Base-by-base conservation (phyloP, 768 basidiomycete genomes). In the Hygrocybe coccinea region DNA sequence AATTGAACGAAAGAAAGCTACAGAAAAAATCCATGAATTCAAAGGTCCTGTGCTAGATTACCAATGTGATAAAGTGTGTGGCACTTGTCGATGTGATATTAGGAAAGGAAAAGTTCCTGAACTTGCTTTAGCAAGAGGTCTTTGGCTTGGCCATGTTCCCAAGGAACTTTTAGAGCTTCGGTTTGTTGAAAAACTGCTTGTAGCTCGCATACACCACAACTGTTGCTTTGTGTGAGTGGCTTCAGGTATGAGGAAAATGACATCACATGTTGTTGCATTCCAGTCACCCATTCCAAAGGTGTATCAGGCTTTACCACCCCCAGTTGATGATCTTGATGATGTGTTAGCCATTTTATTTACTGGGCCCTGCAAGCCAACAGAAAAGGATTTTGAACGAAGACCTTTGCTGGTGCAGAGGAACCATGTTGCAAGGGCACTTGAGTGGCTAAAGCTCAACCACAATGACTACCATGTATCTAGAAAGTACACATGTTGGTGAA, bases 401-500 rank as follows among this genome's bases (percentile, higher is more conserved):
- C 67, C 74, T 0, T 61, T 74, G 19, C 54, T 73, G 3, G 73
- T 76, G 0, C 44, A 69, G 5, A 15, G 60, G 3, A 56, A 63
- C 1, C 54, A 41, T 19, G 67, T 73, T 1, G 19, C 34, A 3
- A n/a, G 50, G 2, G 72, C 74, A 0, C 44, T 75, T 0, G 59
- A 70, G 19, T 74, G 72, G 72, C 57, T 74, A 1, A 67, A 62
- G 19, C 55, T 67, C 3, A 74, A 73, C 50, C 69, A 74, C 53
- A 6, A 34, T 1, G 68, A 65, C 47, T 74, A 74, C 54, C 25
- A 43, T 48, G 22, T 74, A 71, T 56, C 35, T 74, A 3, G 72
- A 75, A 53, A 48, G 55, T 50, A 29, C 48, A 3, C 69, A 71
- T 55, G 25, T 58, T 34, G 75, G 71, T 1, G 67, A 73, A 22